Evolutionary conservation across 1,284 basidiomycete genomes (phyloP).

Genomic region (Pterula multifida): DNA sequence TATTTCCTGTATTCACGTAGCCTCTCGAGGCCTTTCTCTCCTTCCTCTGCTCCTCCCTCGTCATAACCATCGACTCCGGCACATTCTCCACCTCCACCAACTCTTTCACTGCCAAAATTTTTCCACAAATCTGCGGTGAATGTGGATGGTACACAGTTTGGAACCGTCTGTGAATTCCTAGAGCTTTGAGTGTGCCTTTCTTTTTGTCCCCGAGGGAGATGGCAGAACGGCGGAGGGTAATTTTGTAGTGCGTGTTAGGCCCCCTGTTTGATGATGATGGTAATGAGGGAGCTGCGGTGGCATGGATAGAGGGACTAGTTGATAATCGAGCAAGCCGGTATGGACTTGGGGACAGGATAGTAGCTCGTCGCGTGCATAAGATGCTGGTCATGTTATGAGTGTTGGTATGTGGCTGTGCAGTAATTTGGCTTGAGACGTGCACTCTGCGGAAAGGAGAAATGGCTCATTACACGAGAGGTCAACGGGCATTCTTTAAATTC

Average conservation of each 20-base stretch:
- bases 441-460: too few species aligned
- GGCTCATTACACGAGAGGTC: too few species aligned
- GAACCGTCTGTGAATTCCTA: conserved; percentile 70
- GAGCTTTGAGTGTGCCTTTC: conserved; percentile 60
- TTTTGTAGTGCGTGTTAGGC: conserved; percentile 65
- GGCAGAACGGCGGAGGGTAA: conserved; percentile 73
- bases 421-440: too few species aligned
- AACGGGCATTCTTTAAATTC: too few species aligned
- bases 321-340: too few species aligned
- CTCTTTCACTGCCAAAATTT: conserved; percentile 77
- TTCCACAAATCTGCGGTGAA: conserved; percentile 64
- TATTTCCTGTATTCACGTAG: conserved; percentile 20
- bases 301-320: too few species aligned
- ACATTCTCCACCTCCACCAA: conserved; percentile 82
- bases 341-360: too few species aligned
- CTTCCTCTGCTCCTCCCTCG: conserved; percentile 49
- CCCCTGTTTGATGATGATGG: neutral
- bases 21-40: conserved; percentile 55
- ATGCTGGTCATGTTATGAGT: too few species aligned
- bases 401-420: too few species aligned
- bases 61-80: conserved; percentile 45
- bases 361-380: too few species aligned
- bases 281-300: neutral
- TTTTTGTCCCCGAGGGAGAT: conserved; percentile 66
- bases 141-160: conserved; percentile 76